Conservation (phyloP, 179 eudicot genomes). For the Beta corolliflora region DNA sequence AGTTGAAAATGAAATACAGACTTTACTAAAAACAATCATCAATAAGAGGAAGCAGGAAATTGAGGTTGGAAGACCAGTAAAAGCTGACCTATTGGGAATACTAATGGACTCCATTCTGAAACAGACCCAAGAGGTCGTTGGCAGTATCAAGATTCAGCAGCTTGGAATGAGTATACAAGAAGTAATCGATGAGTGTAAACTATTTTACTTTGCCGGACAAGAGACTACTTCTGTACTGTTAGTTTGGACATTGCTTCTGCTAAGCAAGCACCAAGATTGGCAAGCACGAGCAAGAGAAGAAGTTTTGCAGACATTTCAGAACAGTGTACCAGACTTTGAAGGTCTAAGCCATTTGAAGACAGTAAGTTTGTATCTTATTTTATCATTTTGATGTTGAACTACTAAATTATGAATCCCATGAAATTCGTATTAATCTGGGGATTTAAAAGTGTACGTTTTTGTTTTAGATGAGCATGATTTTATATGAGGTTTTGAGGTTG, state of each 20-base stretch:
- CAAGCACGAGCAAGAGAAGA: conserved; percentile 36
- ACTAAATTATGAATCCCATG: no score
- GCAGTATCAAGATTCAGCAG: conserved; percentile 1
- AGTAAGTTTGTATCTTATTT: conserved; percentile 21
- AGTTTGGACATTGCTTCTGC: conserved; percentile 31
- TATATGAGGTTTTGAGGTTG: conserved; percentile 27
- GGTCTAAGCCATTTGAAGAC: conserved; percentile 33
- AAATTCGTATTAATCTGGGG: neutral
- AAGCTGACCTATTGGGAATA: conserved; percentile 32
- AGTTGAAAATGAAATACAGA: conserved; percentile 25
- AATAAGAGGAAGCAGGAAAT: conserved; percentile 28
- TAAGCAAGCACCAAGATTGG: conserved; percentile 38
- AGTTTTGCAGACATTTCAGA: conserved; percentile 23
- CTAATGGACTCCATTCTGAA: conserved; percentile 29
- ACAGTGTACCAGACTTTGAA: conserved; percentile 24
- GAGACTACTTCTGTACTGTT: conserved; percentile 33
- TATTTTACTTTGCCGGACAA: conserved; percentile 38
- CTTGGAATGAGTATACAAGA: conserved; percentile 28
- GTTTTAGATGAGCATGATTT: conserved; percentile 29
- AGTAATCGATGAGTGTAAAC: conserved; percentile 34
- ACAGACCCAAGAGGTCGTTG: conserved; percentile 19
- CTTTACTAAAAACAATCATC: conserved; percentile 15
- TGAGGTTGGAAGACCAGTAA: conserved; percentile 19
- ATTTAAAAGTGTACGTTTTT: neutral
- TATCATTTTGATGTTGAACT: neutral